A percentile compares a stretch with the other conserved stretches of the same genome.
Conservation (phyloP, 129 eudicot genomes). For the Lactuca saligna region DNA sequence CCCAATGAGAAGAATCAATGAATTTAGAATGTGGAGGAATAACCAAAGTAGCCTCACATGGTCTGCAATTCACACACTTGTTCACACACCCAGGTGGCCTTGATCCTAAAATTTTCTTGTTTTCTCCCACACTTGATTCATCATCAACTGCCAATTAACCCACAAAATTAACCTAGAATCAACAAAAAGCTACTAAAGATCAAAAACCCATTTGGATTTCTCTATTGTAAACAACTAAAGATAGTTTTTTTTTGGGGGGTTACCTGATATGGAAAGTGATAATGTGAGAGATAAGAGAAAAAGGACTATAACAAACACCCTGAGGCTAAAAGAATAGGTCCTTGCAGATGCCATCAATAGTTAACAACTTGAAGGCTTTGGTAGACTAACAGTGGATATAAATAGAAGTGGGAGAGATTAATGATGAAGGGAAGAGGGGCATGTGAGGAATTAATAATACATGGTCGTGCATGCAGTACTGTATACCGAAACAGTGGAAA, state of each 20-base stretch:
- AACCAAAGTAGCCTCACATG: slow-evolving; percentile 68
- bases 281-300: slow-evolving; percentile 36
- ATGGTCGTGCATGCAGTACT: slow-evolving; percentile 37
- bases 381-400: slow-evolving; percentile 12
- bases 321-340: slow-evolving; percentile 33
- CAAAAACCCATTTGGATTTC: neutral
- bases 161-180: slow-evolving; percentile 17
- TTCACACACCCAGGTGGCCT: slow-evolving; percentile 70
- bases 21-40: slow-evolving; percentile 53
- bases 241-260: neutral
- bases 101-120: slow-evolving; percentile 54
- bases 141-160: slow-evolving; percentile 20
- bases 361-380: slow-evolving; percentile 19
- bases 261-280: slow-evolving; percentile 55
- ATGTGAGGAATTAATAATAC: slow-evolving; percentile 11
- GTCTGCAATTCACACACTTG: slow-evolving; percentile 73
- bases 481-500: slow-evolving; percentile 24
- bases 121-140: slow-evolving; percentile 17
- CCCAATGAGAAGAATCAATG: slow-evolving; percentile 39
- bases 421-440: slow-evolving; percentile 21
- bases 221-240: neutral
- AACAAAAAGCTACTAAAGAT: neutral
- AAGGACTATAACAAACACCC: slow-evolving; percentile 35
- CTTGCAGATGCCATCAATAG: slow-evolving; percentile 50
- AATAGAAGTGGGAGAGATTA: neutral